These are phyloP conservation scores for Sphagnum tenellum DNA, from an alignment of 225 moss, liverwort and hornwort species.

Conservation along the genomic window DNA sequence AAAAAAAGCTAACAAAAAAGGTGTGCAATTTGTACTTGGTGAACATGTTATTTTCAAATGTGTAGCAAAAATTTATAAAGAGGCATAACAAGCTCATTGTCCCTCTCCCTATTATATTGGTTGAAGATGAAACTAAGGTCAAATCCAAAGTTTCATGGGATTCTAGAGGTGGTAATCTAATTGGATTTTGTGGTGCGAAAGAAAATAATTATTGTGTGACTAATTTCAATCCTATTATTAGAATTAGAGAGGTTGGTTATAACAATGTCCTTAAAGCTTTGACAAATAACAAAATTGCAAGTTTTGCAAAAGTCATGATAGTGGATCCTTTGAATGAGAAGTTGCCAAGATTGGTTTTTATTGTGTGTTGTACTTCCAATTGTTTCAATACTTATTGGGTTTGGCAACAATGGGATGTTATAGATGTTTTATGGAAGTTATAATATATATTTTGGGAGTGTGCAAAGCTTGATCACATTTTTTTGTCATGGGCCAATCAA, in stretches of 20 bases:
- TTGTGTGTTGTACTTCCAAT: neutral
- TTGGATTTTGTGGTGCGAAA: neutral
- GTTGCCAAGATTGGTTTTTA: neutral
- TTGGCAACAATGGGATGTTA: neutral
- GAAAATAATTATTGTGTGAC: neutral
- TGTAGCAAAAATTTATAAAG: neutral
- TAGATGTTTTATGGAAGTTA: neutral
- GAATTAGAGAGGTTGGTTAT: neutral
- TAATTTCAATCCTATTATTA: neutral
- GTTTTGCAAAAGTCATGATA: constrained; percentile 1
- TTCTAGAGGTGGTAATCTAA: neutral
- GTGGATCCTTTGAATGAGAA: neutral
- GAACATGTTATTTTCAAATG: neutral
- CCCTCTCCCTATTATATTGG: neutral
- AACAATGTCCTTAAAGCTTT: neutral
- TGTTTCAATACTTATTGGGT: constrained; percentile 2
- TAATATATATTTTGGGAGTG: neutral
- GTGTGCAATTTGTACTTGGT: neutral
- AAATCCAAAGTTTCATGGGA: neutral
- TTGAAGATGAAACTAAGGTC: neutral
- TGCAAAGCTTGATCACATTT: no score
- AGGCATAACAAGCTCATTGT: neutral
- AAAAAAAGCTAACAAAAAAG: neutral
- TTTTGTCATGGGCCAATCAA: no score
- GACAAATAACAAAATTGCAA: neutral